Evolutionary conservation across 2,329 filamentous ascomycete species (phyloP), one percentile per base, ranked within the genome.

Genomic region (Aphanoascus verrucosus): DNA sequence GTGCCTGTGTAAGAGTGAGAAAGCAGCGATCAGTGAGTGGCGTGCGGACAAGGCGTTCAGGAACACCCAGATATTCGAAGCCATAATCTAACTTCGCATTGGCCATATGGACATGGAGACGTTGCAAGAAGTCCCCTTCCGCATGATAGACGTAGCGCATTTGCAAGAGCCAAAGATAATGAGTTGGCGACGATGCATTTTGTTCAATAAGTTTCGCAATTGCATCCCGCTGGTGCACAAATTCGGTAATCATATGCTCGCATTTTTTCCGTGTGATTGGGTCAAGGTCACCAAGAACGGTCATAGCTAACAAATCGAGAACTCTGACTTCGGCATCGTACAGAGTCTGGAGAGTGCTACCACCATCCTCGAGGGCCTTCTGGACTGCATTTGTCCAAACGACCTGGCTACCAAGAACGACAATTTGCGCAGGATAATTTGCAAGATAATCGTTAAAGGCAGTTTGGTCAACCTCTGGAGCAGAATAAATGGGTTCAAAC

Each of bases 11-110:
- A 54, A 98, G 83, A 5, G 94, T 98, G 57, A 97, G 81, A 80
- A 98, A 99, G 72, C 93, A 99, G 58, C 94, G 86, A 69, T 99
- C 94, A 0, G 93, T 99, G 57, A 99, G 81, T 51, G 94, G 94
- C 14, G 93, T 99, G 60, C 93, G 83, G 56, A 99, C 94, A 57
- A 99, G 85, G 55, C 94, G 85, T 65, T 99, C 93, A 3, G 93
- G 86, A 49, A 98, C 91, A 66, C 93, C 93, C 20, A 99, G 79
- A 65, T 98, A 99, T 69, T 99, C 93, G 62, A 97, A 99, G 46
- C 93, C 93, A 66, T 99, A 99, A 64, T 87, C 88, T 57, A 98
- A 82, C 61, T 84, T 86, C 19, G 93, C 91, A 65, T 98, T 98
- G 41, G 94, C 93, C 87, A 98, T 97, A 72, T 88, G 88, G 68